These are phyloP conservation scores for Colletotrichum viniferum DNA, from an alignment of 2,329 filamentous ascomycete species.

Conservation along the genomic window DNA sequence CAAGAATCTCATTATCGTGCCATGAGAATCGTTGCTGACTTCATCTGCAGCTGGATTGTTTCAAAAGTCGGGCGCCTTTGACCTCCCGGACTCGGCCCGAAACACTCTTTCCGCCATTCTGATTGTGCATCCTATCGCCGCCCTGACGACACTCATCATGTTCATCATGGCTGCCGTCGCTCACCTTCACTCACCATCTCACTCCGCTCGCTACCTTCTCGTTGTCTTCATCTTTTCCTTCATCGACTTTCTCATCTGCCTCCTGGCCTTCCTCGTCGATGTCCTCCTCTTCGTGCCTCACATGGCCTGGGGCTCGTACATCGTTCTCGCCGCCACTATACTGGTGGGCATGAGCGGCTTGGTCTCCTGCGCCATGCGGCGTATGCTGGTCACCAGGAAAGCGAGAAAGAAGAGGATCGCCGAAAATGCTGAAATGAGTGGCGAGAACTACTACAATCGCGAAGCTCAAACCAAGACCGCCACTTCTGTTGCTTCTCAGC, in stretches of 20 bases:
- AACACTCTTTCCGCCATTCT: conserved; percentile 82
- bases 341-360: conserved; percentile 82
- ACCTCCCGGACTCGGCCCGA: conserved; percentile 57
- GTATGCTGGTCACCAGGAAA: conserved; percentile 89
- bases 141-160: conserved; percentile 83
- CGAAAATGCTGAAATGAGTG: conserved; percentile 97
- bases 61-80: conserved; percentile 51
- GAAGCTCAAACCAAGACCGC: conserved; percentile 60
- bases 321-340: conserved; percentile 88
- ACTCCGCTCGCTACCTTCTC: conserved; percentile 88
- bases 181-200: conserved; percentile 85
- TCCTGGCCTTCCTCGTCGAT: conserved; percentile 91
- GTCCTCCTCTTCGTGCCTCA: conserved; percentile 94
- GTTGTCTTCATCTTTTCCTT: conserved; percentile 85
- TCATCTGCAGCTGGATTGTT: neutral
- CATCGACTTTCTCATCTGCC: conserved; percentile 80
- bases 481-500: conserved; percentile 51
- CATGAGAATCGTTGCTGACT: neutral
- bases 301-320: conserved; percentile 90
- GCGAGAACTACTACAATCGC: conserved; percentile 85
- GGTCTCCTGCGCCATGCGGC: conserved; percentile 92
- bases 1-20: neutral
- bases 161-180: conserved; percentile 79
- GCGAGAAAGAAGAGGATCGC: conserved; percentile 90
- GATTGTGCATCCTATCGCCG: conserved; percentile 90